phyloP scores from a whole-genome alignment of 352 stramenopile species.

The Stephanocyclus meneghinianus region DNA sequence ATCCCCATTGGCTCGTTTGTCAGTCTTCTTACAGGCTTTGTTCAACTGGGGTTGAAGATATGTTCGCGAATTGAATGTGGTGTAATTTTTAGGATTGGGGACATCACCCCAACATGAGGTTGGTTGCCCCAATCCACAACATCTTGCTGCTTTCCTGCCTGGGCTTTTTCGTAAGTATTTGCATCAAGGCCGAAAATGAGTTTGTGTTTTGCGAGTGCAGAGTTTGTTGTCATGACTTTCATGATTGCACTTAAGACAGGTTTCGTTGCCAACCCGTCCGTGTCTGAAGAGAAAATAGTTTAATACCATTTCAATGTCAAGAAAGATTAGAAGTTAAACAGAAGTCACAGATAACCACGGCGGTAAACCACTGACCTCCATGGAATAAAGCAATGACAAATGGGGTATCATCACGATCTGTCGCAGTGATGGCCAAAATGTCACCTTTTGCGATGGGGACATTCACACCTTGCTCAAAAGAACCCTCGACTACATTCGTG shows the following conservation, averaged over 20 bases:
- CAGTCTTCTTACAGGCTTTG: conserved; percentile 71
- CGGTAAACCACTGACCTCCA: conserved; percentile 27
- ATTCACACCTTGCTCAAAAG: conserved; percentile 68
- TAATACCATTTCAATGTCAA: no score
- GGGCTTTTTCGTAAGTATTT: conserved; percentile 85
- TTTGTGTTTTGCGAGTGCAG: conserved; percentile 48
- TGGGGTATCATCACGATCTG: conserved; percentile 58
- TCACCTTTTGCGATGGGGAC: conserved; percentile 84
- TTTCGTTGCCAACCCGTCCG: conserved; percentile 84
- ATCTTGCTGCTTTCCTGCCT: conserved; percentile 81
- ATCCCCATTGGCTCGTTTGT: conserved; percentile 75
- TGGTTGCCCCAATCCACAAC: conserved; percentile 80
- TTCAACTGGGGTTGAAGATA: conserved; percentile 85
- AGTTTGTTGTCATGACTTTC: conserved; percentile 66
- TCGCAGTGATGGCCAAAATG: conserved; percentile 79
- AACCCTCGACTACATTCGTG: conserved; percentile 65
- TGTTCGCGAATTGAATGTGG: conserved; percentile 85
- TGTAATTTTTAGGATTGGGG: conserved; percentile 81
- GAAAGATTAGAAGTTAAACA: no score
- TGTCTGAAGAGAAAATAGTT: conserved; percentile 55
- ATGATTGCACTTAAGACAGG: conserved; percentile 81
- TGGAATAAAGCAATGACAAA: conserved; percentile 85
- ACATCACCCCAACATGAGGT: conserved; percentile 84
- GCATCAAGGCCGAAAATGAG: conserved; percentile 87
- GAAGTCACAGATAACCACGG: no score